Percentiles rank a stretch among this genome's conserved stretches.
These are phyloP conservation scores for Agroathelia rolfsii DNA, from an alignment of 1,284 basidiomycete genomes.

Conservation along the genomic window DNA sequence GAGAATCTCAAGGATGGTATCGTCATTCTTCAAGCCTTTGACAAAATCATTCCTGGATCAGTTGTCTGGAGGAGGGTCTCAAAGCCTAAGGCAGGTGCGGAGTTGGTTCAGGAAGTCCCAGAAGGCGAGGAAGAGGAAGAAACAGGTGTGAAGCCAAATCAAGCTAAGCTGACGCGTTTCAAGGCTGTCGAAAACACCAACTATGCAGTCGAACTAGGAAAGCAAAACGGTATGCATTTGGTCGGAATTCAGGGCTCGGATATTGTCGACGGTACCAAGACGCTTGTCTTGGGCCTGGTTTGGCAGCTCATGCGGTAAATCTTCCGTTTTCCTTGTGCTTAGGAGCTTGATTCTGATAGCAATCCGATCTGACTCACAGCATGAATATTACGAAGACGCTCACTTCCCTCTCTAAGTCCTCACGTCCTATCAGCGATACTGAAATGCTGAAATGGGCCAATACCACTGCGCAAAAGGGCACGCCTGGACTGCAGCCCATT, in stretches of 20 bases:
- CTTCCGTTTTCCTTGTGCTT: slow-evolving; percentile 4
- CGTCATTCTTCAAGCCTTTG: slow-evolving; percentile 90
- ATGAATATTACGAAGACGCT: slow-evolving; percentile 92
- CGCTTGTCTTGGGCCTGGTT: slow-evolving; percentile 89
- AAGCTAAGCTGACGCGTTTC: slow-evolving; percentile 84
- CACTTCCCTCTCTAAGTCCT: slow-evolving; percentile 65
- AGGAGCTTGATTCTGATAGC: slow-evolving; percentile 3
- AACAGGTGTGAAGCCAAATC: slow-evolving; percentile 68
- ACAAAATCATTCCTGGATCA: slow-evolving; percentile 87
- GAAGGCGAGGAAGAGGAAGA: slow-evolving; percentile 66
- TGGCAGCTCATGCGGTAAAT: slow-evolving; percentile 94
- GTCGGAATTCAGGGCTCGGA: slow-evolving; percentile 97
- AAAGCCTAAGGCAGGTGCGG: slow-evolving; percentile 72
- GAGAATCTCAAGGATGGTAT: slow-evolving; percentile 92
- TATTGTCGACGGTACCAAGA: slow-evolving; percentile 88
- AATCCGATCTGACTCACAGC: slow-evolving; percentile 23
- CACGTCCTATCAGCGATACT: slow-evolving; percentile 77
- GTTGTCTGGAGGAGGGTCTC: slow-evolving; percentile 93
- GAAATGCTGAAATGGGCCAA: slow-evolving; percentile 98
- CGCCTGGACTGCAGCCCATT: slow-evolving; percentile 62
- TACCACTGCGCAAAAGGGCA: slow-evolving; percentile 67
- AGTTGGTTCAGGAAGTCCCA: slow-evolving; percentile 26
- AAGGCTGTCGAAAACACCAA: slow-evolving; percentile 99
- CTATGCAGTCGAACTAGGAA: slow-evolving; percentile 88
- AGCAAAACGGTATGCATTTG: slow-evolving; percentile 88